A percentile compares a stretch with the other conserved stretches of the same genome.
Conservation (phyloP, 1,139 yeast species). For the Debaryomyces sp. region DNA sequence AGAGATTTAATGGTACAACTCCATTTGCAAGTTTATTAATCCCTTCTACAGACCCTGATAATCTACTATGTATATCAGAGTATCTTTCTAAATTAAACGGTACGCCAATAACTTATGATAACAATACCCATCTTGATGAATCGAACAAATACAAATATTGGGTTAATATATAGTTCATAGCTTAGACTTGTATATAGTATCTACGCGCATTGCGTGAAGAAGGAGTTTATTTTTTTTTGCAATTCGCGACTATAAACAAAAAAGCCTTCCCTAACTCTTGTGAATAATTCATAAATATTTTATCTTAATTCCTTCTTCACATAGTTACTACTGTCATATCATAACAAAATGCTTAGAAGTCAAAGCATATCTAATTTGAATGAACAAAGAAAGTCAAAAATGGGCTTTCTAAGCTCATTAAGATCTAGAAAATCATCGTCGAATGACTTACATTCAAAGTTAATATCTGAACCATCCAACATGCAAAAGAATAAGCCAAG, state of each 20-base stretch:
- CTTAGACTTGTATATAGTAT: neutral
- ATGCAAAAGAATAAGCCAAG: slow-evolving; percentile 13
- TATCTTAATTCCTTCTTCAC: neutral
- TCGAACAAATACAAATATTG: slow-evolving; percentile 20
- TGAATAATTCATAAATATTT: neutral
- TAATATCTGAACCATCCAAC: slow-evolving; percentile 9
- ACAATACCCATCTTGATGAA: slow-evolving; percentile 13
- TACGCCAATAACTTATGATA: slow-evolving; percentile 12
- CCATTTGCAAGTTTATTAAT: slow-evolving; percentile 31
- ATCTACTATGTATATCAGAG: slow-evolving; percentile 10
- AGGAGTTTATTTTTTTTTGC: slow-evolving; percentile 4
- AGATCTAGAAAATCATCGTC: slow-evolving; percentile 21
- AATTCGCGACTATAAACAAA: slow-evolving; percentile 7
- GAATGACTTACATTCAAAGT: slow-evolving; percentile 14
- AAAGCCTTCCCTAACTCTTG: neutral
- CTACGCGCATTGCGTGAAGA: slow-evolving; percentile 3
- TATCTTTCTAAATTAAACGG: slow-evolving; percentile 10
- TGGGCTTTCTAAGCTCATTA: slow-evolving; percentile 25
- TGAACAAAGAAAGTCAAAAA: slow-evolving; percentile 23
- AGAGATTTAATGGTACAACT: slow-evolving; percentile 24
- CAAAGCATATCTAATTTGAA: slow-evolving; percentile 32
- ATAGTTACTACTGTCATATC: neutral
- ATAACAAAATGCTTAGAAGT: slow-evolving; percentile 30
- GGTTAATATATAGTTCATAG: slow-evolving; percentile 12
- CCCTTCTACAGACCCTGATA: slow-evolving; percentile 15